phyloP scores from a whole-genome alignment of 768 basidiomycete species.

The Brasilioporus rufonigricans region DNA sequence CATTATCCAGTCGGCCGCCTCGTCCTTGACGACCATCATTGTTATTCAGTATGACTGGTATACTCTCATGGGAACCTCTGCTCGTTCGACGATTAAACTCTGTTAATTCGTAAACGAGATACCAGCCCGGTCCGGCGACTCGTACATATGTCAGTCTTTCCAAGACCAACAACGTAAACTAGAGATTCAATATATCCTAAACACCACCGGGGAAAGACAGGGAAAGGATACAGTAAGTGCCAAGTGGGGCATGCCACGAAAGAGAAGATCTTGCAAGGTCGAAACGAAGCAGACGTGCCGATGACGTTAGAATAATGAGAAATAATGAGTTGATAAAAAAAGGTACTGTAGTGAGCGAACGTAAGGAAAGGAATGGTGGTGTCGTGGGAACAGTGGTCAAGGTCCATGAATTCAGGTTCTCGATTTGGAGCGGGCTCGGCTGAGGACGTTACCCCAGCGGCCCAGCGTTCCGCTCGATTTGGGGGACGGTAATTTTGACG shows the following conservation, averaged over 20 bases:
- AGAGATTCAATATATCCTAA: conserved; percentile 1
- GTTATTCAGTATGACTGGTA: too few relatives aligned
- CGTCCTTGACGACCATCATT: conserved; percentile 22
- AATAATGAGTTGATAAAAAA: conserved; percentile 19
- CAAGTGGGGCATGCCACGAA: conserved; percentile 1
- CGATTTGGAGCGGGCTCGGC: conserved; percentile 24
- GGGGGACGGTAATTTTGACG: conserved; percentile 18
- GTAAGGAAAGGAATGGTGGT: conserved; percentile 4
- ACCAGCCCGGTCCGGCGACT: not conserved
- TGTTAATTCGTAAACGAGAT: not conserved
- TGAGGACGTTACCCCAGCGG: conserved; percentile 18
- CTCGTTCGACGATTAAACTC: conserved; percentile 14
- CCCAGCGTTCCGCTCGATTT: conserved; percentile 23
- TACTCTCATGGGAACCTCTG: conserved; percentile 10
- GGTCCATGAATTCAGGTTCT: conserved; percentile 9
- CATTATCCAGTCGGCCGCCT: too few relatives aligned
- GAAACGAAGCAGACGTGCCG: not conserved
- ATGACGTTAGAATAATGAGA: conserved; percentile 10
- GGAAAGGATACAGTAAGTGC: conserved; percentile 13
- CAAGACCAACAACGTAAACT: not conserved
- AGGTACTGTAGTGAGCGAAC: conserved; percentile 1
- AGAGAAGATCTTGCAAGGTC: not conserved
- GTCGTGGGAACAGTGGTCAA: conserved; percentile 4
- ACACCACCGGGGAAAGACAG: not conserved
- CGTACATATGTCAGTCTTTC: not conserved